Evolutionary conservation across 805 yeast species (phyloP).

Genomic region (Saccharomycopsis sp.): DNA sequence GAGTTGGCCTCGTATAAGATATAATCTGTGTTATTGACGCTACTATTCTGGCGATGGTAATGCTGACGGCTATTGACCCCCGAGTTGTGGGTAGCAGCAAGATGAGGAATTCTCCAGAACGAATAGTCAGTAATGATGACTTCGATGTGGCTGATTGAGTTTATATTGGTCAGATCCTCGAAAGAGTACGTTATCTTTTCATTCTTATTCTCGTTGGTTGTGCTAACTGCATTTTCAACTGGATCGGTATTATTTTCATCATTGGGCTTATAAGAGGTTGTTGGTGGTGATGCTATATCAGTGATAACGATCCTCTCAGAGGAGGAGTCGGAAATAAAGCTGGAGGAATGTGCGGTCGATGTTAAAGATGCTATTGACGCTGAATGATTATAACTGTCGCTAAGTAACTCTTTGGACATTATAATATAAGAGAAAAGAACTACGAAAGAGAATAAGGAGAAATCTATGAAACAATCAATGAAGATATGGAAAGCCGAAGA

Average conservation of each 20-base stretch:
- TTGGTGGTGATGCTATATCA: background rate
- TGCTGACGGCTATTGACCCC: background rate
- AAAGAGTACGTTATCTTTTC: background rate
- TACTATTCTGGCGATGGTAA: background rate
- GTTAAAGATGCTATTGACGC: background rate
- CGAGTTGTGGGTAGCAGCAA: background rate
- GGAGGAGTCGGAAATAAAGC: background rate
- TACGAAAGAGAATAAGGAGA: background rate
- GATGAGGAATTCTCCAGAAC: background rate
- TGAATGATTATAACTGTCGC: background rate
- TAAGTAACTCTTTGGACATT: background rate
- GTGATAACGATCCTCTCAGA: background rate
- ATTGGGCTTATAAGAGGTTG: background rate
- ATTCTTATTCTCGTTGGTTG: background rate
- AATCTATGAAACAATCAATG: background rate
- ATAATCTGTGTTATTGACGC: background rate
- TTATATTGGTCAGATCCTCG: background rate
- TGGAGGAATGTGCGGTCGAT: background rate
- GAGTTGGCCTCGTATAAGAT: conserved; percentile 10
- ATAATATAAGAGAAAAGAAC: background rate
- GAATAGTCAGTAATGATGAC: background rate
- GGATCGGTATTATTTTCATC: background rate
- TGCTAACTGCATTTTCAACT: background rate
- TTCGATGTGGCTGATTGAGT: background rate
- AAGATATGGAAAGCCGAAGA: background rate